Conservation (phyloP, 768 basidiomycete species). For the Rhizopogon vinicolor region DNA sequence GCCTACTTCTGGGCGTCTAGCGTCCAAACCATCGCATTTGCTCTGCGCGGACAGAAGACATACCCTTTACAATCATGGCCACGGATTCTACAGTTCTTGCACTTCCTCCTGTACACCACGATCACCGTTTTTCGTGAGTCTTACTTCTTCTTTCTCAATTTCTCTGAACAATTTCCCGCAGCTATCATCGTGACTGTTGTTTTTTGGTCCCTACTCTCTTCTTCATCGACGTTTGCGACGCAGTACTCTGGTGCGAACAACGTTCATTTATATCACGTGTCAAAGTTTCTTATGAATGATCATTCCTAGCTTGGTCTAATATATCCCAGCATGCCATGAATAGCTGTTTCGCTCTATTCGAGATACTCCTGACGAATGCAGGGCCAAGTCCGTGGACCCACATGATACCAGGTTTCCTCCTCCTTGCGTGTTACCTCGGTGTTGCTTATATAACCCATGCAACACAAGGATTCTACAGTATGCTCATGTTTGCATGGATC, state of each 20-base stretch:
- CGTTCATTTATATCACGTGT: not conserved
- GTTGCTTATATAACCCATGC: conserved; percentile 64
- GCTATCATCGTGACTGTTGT: conserved; percentile 63
- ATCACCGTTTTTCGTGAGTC: conserved; percentile 54
- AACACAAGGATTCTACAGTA: conserved; percentile 63
- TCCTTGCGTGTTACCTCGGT: conserved; percentile 55
- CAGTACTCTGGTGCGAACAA: conserved; percentile 32
- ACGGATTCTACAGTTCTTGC: conserved; percentile 47
- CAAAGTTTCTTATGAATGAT: not conserved
- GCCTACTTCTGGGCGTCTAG: conserved; percentile 60
- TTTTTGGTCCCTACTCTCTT: conserved; percentile 54
- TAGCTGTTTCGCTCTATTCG: conserved; percentile 48
- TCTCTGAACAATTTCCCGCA: conserved; percentile 16
- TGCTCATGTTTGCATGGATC: conserved; percentile 16
- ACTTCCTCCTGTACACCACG: conserved; percentile 48
- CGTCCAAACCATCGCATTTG: conserved; percentile 47
- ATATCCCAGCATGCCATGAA: conserved; percentile 63
- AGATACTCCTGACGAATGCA: conserved; percentile 50
- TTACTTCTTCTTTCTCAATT: not conserved
- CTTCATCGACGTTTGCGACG: conserved; percentile 35
- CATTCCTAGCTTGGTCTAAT: conserved; percentile 49
- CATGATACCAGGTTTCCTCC: conserved; percentile 40
- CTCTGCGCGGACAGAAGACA: conserved; percentile 21
- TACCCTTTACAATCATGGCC: conserved; percentile 64
- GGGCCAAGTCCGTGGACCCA: conserved; percentile 50